These are phyloP conservation scores for Pythium phragmiticola DNA, from an alignment of 352 stramenopile species.

Conservation along the genomic window DNA sequence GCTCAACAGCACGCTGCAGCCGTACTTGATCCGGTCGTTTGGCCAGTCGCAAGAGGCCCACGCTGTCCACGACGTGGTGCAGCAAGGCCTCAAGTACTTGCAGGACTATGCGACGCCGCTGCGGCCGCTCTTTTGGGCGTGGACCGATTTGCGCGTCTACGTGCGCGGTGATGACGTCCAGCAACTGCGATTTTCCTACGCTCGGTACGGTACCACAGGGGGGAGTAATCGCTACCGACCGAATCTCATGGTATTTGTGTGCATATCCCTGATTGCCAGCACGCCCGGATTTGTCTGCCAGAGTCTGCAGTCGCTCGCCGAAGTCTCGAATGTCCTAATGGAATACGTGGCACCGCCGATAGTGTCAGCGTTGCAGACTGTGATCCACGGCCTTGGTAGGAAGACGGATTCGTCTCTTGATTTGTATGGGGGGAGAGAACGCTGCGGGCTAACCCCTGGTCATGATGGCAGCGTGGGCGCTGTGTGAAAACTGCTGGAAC, in stretches of 20 bases:
- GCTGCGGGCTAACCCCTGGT: neutral
- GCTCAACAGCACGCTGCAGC: slow-evolving; percentile 71
- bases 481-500: slow-evolving; percentile 74
- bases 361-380: slow-evolving; percentile 40
- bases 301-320: slow-evolving; percentile 41
- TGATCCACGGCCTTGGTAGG: slow-evolving; percentile 37
- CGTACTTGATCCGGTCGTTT: slow-evolving; percentile 61
- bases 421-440: too few relatives aligned
- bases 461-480: slow-evolving; percentile 36
- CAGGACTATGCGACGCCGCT: slow-evolving; percentile 56
- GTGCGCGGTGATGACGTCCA: slow-evolving; percentile 45
- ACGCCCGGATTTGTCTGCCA: slow-evolving; percentile 56
- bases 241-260: neutral
- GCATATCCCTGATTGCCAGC: slow-evolving; percentile 24
- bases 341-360: slow-evolving; percentile 40
- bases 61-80: slow-evolving; percentile 47
- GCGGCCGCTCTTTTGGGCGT: slow-evolving; percentile 72
- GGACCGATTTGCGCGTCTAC: slow-evolving; percentile 72
- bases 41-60: slow-evolving; percentile 62
- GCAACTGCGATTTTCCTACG: slow-evolving; percentile 54
- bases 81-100: slow-evolving; percentile 50
- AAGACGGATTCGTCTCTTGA: neutral
- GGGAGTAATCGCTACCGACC: too few relatives aligned
- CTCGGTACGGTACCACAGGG: slow-evolving; percentile 31
- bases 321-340: slow-evolving; percentile 39